A percentile compares a stretch with the other conserved stretches of the same genome.
These are phyloP conservation scores for Colletotrichum tropicale DNA, from an alignment of 2,329 filamentous ascomycete genomes.

Conservation along the genomic window DNA sequence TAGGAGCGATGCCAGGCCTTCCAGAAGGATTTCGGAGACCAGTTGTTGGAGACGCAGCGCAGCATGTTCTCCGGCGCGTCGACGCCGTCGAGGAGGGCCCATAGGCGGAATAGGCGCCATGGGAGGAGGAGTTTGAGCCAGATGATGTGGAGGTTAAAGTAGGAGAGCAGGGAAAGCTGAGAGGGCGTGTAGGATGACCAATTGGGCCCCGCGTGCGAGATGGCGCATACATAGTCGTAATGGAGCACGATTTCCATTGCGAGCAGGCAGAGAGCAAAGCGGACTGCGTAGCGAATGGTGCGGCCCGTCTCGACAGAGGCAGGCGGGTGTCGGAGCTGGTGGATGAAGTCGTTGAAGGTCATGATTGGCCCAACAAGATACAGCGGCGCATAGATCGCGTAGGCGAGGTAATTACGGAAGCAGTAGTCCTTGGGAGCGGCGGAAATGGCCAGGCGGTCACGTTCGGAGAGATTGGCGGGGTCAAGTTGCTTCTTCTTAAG, in stretches of 20 bases:
- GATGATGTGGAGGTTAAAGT: slow-evolving; percentile 95
- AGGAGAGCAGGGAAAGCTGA: slow-evolving; percentile 88
- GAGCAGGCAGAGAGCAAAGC: slow-evolving; percentile 80
- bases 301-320: slow-evolving; percentile 73
- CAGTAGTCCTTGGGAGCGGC: slow-evolving; percentile 74
- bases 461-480: slow-evolving; percentile 83
- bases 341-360: slow-evolving; percentile 98
- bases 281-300: slow-evolving; percentile 80
- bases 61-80: slow-evolving; percentile 99
- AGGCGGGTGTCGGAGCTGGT: slow-evolving; percentile 77
- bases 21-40: slow-evolving; percentile 91
- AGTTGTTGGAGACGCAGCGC: slow-evolving; percentile 94
- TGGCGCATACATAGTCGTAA: slow-evolving; percentile 92
- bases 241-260: slow-evolving; percentile 92
- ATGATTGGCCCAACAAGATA: slow-evolving; percentile 93
- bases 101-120: slow-evolving; percentile 99
- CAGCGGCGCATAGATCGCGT: slow-evolving; percentile 87
- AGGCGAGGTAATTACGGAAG: slow-evolving; percentile 88
- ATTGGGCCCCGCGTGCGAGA: slow-evolving; percentile 77
- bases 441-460: slow-evolving; percentile 81
- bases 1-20: slow-evolving; percentile 94
- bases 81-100: slow-evolving; percentile 87
- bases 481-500: slow-evolving; percentile 98
- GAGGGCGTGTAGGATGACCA: slow-evolving; percentile 87
- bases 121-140: slow-evolving; percentile 97